Evolutionary conservation across 1,284 basidiomycete species (phyloP).

Genomic region (Neotropicomus parvogracilis): DNA sequence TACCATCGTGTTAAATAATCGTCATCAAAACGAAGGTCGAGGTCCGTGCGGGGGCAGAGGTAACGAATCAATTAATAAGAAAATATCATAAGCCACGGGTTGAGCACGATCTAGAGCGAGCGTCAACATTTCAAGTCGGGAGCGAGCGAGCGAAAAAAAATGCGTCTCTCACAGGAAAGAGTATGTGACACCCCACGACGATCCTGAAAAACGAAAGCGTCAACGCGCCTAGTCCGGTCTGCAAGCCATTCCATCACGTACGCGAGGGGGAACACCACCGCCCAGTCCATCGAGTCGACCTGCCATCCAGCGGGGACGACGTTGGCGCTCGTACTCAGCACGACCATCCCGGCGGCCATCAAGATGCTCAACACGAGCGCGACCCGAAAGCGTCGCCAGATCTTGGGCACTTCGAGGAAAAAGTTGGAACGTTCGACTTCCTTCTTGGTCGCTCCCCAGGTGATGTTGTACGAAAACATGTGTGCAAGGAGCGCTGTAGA

Average conservation of each 20-base stretch:
- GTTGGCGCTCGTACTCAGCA: constrained; percentile 43
- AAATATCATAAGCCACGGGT: constrained; percentile 78
- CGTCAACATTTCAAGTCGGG: neutral
- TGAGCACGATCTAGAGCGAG: constrained; percentile 62
- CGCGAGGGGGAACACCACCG: constrained; percentile 64
- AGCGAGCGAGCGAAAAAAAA: neutral
- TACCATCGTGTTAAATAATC: neutral
- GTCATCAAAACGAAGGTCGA: neutral
- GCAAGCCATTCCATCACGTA: constrained; percentile 35
- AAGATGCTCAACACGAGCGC: constrained; percentile 54
- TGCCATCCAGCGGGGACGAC: constrained; percentile 61
- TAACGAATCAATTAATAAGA: constrained; percentile 46
- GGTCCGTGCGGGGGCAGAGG: neutral
- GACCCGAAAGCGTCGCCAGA: constrained; percentile 56
- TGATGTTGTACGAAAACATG: constrained; percentile 81
- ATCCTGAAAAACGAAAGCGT: constrained; percentile 36
- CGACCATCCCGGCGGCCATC: constrained; percentile 48
- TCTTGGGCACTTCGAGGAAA: constrained; percentile 83
- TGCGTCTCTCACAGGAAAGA: constrained; percentile 67
- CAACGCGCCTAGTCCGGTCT: neutral
- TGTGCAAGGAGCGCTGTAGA: constrained; percentile 73
- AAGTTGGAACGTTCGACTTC: constrained; percentile 82
- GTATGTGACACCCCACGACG: constrained; percentile 56
- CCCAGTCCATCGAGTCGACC: constrained; percentile 51
- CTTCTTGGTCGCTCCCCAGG: constrained; percentile 78